phyloP scores from a whole-genome alignment of 441 rosid species.

The Hypseocharis bilobata region DNA sequence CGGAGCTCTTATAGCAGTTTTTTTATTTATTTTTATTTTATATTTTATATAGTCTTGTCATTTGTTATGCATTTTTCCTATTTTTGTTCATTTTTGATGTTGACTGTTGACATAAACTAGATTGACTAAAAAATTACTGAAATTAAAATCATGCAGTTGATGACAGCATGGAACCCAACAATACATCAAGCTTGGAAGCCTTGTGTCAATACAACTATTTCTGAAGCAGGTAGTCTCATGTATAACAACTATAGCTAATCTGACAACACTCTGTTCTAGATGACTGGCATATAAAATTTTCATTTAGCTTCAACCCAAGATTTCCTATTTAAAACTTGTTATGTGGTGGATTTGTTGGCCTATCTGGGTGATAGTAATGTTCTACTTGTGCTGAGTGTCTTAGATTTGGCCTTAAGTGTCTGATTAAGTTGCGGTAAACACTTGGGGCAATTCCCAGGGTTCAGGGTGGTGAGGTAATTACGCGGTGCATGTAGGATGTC shows the following conservation, averaged over 20 bases:
- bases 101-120: conserved; percentile 13
- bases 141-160: conserved; percentile 50
- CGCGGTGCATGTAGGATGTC: too few relatives aligned
- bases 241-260: background rate
- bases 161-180: conserved; percentile 55
- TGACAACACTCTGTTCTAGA: background rate
- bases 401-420: too few relatives aligned
- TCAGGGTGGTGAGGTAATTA: too few relatives aligned
- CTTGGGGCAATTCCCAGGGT: too few relatives aligned
- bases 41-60: too few relatives aligned
- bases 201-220: conserved; percentile 33
- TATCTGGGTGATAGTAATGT: too few relatives aligned
- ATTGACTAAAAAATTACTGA: conserved; percentile 13
- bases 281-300: background rate
- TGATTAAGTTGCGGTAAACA: too few relatives aligned
- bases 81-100: background rate
- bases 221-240: conserved; percentile 49
- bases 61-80: background rate
- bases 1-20: background rate
- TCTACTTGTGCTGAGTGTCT: background rate
- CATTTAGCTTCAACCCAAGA: background rate
- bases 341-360: too few relatives aligned
- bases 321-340: too few relatives aligned
- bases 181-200: conserved; percentile 55
- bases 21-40: background rate